phyloP scores from a whole-genome alignment of 2,329 filamentous ascomycete genomes.

The Aspergillus uvarum region DNA sequence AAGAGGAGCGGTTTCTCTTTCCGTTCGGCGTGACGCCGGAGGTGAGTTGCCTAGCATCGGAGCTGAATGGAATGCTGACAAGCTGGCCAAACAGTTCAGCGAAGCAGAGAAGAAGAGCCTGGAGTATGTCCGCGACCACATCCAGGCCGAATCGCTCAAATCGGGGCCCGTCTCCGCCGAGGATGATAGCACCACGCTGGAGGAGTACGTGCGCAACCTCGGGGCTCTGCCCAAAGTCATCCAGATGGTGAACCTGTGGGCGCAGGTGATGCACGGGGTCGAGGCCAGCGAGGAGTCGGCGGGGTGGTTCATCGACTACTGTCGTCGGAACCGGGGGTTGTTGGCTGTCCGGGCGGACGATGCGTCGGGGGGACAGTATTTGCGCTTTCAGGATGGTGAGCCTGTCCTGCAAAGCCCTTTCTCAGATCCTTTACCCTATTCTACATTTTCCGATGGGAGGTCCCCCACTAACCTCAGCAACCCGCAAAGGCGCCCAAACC shows the following conservation, averaged over 20 bases:
- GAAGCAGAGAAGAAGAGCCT: conserved; percentile 35
- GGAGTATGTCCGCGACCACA: conserved; percentile 36
- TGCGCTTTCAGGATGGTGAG: conserved; percentile 28
- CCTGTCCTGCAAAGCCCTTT: not conserved
- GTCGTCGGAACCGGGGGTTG: conserved; percentile 36
- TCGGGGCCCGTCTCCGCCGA: conserved; percentile 18
- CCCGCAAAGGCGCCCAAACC: conserved; percentile 7
- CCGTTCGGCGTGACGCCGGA: conserved; percentile 36
- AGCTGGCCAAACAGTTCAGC: conserved; percentile 24
- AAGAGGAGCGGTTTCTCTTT: conserved; percentile 21
- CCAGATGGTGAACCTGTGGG: conserved; percentile 41
- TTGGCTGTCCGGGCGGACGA: conserved; percentile 39
- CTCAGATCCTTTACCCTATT: too few relatives aligned
- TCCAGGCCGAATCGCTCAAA: conserved; percentile 35
- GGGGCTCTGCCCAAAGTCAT: conserved; percentile 32
- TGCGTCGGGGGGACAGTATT: conserved; percentile 37
- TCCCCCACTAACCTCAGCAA: not conserved
- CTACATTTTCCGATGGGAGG: not conserved
- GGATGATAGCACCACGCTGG: conserved; percentile 36
- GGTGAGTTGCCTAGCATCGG: conserved; percentile 14
- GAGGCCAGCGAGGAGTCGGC: conserved; percentile 40
- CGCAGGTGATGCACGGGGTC: conserved; percentile 39
- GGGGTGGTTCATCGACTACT: conserved; percentile 43
- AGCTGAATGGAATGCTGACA: too few relatives aligned
- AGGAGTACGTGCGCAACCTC: conserved; percentile 37